phyloP scores from a whole-genome alignment of 148 eudicot species.

The Polygonum aviculare region DNA sequence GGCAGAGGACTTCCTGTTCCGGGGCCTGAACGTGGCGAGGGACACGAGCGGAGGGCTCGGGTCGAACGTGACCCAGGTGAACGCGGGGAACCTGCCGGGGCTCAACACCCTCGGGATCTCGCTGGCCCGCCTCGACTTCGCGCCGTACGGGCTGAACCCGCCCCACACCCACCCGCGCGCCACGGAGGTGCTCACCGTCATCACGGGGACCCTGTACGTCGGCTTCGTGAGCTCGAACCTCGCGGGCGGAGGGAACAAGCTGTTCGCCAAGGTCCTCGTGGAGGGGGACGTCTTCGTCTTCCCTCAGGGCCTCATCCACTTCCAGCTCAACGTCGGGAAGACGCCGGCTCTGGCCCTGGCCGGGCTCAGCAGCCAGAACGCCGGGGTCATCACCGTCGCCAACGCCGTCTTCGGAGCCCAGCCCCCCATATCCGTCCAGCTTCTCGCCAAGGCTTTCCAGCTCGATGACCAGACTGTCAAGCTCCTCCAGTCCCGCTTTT shows the following conservation, averaged over 20 bases:
- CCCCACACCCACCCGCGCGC: constrained; percentile 15
- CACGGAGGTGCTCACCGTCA: constrained; percentile 17
- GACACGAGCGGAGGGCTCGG: constrained; percentile 6
- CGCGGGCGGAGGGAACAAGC: constrained; percentile 4
- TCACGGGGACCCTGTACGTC: constrained; percentile 14
- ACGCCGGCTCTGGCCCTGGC: constrained; percentile 11
- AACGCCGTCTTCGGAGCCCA: constrained; percentile 21
- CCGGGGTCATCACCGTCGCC: constrained; percentile 21
- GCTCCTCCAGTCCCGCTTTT: background rate
- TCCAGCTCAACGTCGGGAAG: constrained; percentile 19
- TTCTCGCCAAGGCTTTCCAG: constrained; percentile 21
- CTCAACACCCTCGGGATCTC: constrained; percentile 16
- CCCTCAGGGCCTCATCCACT: constrained; percentile 25
- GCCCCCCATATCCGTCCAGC: constrained; percentile 13
- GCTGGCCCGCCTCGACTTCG: constrained; percentile 13
- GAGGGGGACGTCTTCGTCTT: constrained; percentile 22
- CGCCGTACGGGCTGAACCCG: constrained; percentile 7
- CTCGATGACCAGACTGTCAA: constrained; percentile 6
- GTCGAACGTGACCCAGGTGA: constrained; percentile 13
- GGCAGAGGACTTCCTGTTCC: constrained; percentile 11
- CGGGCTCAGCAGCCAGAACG: constrained; percentile 19
- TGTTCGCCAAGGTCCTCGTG: constrained; percentile 17
- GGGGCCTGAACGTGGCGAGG: constrained; percentile 5
- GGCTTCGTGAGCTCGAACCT: constrained; percentile 20
- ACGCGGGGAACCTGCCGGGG: constrained; percentile 2